Evolutionary conservation across 2,329 filamentous ascomycete species (phyloP).

Genomic region (Escovopsis sp.): DNA sequence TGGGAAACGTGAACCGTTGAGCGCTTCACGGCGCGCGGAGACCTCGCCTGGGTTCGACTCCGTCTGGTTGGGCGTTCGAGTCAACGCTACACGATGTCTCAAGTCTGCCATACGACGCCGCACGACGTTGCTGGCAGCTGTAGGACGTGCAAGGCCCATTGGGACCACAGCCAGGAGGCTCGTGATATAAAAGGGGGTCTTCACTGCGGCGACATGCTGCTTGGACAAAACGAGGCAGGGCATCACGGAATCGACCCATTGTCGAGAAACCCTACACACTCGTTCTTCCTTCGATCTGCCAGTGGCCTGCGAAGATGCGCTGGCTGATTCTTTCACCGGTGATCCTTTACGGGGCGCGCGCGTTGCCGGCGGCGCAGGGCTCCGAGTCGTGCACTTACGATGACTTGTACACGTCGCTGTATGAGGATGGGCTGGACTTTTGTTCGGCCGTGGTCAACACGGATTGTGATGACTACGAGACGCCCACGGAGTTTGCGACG

Average conservation of each 20-base stretch:
- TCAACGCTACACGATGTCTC: constrained; percentile 4
- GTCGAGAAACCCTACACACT: neutral
- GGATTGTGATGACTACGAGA: constrained; percentile 8
- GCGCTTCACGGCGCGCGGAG: neutral
- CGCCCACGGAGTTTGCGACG: constrained; percentile 15
- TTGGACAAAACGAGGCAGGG: too few relatives aligned
- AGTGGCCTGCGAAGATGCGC: too few relatives aligned
- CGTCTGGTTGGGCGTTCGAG: constrained; percentile 1
- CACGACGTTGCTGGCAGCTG: neutral
- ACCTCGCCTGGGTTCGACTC: neutral
- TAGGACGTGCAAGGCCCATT: neutral
- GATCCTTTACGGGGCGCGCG: neutral
- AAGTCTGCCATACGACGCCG: neutral
- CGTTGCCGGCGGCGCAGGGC: constrained; percentile 4
- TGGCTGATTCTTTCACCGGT: neutral
- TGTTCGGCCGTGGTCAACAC: constrained; percentile 16
- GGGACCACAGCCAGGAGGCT: too few relatives aligned
- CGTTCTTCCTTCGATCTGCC: neutral
- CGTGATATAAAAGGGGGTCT: too few relatives aligned
- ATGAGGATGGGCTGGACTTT: constrained; percentile 12
- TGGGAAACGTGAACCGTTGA: neutral
- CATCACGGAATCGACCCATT: neutral
- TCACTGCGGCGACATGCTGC: too few relatives aligned
- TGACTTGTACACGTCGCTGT: constrained; percentile 17
- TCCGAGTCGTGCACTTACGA: constrained; percentile 13